Base-by-base conservation (phyloP, 345 rosid genomes). In the Laguncularia racemosa region DNA sequence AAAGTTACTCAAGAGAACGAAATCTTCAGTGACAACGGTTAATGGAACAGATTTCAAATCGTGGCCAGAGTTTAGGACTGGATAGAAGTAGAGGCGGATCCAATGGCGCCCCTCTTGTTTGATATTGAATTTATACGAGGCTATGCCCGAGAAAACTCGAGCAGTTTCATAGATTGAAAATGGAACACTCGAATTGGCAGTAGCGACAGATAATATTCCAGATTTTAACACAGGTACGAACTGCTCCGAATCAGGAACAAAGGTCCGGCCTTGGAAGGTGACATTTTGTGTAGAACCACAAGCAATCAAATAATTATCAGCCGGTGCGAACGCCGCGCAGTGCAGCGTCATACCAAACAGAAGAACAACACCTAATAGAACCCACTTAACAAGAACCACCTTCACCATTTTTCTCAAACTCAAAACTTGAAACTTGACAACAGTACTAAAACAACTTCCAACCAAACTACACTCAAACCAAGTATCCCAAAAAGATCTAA, bases 31-130 rank as follows among this genome's bases (percentile, higher is more conserved):
- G 53, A 76, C 82, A 17, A 84, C 96, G 2, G 90, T 78, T 61
- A 88, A 69, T 1, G 78, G 64, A 1, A 87, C 86, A 52, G 91
- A 73, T 26, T 64, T 59, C 76, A 95, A 61, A 76, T 85, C 78
- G 18, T 76, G 80, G 61, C 64, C 71, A 0, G 87, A 73, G 60
- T 54, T 78, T 21, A 80, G 74, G 67, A 85, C 20, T 17, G 96
- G 95, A 45, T 69, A 77, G 63, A 95, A 95, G 64, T 95, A 89
- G 43, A 95, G 96, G 62, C 99, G 96, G 85, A 95, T 62, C 99
- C 99, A 95, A 75, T 89, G 99, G 70, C 87, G 81, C 5, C 99
- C 99, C 56, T 71, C 63, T 61, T 77, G 63, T 63, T 78, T 57
- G 62, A 93, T 83, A 44, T 81, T 57, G 56, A 93, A 89, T 47